A percentile compares a stretch with the other conserved stretches of the same genome.
phyloP scores from a whole-genome alignment of 2,329 filamentous ascomycete genomes.

The Microdochium nivale region DNA sequence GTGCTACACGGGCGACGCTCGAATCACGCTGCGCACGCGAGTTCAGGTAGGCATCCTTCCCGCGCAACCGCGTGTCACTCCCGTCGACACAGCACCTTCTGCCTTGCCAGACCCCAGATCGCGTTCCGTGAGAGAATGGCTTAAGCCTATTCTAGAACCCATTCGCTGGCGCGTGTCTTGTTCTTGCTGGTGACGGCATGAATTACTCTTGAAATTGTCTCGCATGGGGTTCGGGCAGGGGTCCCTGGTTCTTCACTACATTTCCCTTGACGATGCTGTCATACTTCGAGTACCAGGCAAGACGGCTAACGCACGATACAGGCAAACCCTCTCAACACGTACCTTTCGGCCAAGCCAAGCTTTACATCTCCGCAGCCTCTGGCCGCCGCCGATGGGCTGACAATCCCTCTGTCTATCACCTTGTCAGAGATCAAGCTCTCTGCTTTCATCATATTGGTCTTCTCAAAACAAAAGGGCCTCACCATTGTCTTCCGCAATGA shows the following conservation, averaged over 20 bases:
- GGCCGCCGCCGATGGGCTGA: constrained; percentile 83
- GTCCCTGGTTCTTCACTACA: constrained; percentile 14
- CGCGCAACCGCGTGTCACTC: neutral
- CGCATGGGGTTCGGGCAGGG: constrained; percentile 18
- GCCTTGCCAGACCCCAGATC: neutral
- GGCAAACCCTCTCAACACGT: constrained; percentile 95
- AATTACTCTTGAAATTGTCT: constrained; percentile 12
- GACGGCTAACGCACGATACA: constrained; percentile 41
- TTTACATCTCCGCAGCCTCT: constrained; percentile 91
- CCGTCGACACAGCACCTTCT: neutral
- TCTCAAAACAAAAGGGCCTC: constrained; percentile 93
- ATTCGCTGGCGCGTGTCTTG: neutral
- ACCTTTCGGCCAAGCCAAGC: constrained; percentile 79
- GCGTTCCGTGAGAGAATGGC: neutral
- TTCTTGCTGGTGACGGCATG: neutral
- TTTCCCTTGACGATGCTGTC: constrained; percentile 13
- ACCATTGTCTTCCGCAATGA: constrained; percentile 98
- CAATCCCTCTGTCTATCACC: constrained; percentile 95
- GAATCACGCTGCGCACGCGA: constrained; percentile 86
- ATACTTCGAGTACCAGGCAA: constrained; percentile 23
- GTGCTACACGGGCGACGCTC: constrained; percentile 94
- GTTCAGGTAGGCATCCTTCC: constrained; percentile 62
- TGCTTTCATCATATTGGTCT: constrained; percentile 95
- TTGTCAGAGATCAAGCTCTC: constrained; percentile 92
- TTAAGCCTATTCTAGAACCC: neutral